Evolutionary conservation across 768 basidiomycete species (phyloP).

Genomic region (Leccinum rimulosum): DNA sequence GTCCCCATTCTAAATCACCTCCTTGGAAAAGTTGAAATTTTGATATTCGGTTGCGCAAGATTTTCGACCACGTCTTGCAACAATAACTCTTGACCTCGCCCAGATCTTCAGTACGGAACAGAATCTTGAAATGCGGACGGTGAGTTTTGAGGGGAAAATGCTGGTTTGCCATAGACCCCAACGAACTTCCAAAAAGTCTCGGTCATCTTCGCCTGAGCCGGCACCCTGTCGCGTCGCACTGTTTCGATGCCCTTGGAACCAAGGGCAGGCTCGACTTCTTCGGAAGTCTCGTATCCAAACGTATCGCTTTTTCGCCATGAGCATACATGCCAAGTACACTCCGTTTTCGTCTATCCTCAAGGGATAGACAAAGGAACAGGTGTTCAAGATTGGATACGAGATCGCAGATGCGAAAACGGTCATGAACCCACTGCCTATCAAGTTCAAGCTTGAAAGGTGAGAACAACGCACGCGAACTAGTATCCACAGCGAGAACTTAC

Average conservation of each 20-base stretch:
- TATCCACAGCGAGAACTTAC: too few relatives aligned
- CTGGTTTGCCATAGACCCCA: not conserved
- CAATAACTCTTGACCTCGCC: conserved; percentile 90
- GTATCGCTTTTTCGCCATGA: conserved; percentile 98
- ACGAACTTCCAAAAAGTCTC: conserved; percentile 80
- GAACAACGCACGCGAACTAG: too few relatives aligned
- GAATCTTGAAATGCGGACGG: conserved; percentile 52
- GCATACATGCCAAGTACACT: conserved; percentile 88
- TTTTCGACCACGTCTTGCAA: conserved; percentile 75
- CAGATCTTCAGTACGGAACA: conserved; percentile 88
- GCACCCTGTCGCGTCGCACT: conserved; percentile 87
- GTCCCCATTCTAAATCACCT: too few relatives aligned
- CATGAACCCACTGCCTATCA: too few relatives aligned
- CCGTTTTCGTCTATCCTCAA: conserved; percentile 20
- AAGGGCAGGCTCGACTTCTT: conserved; percentile 75
- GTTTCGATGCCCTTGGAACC: conserved; percentile 87
- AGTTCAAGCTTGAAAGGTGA: too few relatives aligned
- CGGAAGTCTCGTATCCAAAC: conserved; percentile 89
- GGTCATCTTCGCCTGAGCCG: conserved; percentile 56
- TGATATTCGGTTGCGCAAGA: conserved; percentile 65
- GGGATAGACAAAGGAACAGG: too few relatives aligned
- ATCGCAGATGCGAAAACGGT: too few relatives aligned
- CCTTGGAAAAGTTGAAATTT: too few relatives aligned
- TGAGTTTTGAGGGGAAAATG: not conserved
- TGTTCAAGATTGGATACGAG: too few relatives aligned